Evolutionary conservation across 106 monocot genomes (phyloP).

Genomic region (Phalaenopsis aphrodite): DNA sequence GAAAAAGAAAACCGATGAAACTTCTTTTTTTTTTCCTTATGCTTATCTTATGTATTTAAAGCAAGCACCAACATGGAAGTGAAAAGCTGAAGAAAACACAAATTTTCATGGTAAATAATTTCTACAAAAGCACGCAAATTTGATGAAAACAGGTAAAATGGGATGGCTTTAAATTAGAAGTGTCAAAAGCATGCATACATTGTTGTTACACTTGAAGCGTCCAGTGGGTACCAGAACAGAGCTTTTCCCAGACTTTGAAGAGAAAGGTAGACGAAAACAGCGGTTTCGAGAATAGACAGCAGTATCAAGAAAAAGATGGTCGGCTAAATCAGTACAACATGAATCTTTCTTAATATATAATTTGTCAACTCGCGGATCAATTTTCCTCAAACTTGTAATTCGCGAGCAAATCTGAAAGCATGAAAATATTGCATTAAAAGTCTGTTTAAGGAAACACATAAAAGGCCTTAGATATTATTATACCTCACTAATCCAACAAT

Average conservation of each 20-base stretch:
- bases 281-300: conserved; percentile 93
- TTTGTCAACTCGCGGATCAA: conserved; percentile 42
- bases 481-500: no score
- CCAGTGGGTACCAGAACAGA: conserved; percentile 68
- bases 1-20: neutral
- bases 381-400: conserved; percentile 39
- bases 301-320: conserved; percentile 71
- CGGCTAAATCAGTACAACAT: conserved; percentile 11
- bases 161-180: neutral
- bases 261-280: conserved; percentile 75
- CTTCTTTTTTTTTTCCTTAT: neutral
- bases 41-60: neutral
- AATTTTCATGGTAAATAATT: neutral
- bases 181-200: conserved; percentile 25
- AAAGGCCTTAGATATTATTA: neutral
- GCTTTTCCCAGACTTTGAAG: conserved; percentile 88
- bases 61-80: neutral
- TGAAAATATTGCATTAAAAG: conserved; percentile 7
- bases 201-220: conserved; percentile 71
- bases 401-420: conserved; percentile 57
- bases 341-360: conserved; percentile 72
- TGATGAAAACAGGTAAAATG: neutral
- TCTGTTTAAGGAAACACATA: neutral
- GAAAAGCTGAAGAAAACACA: neutral
- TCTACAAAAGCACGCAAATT: neutral